Evolutionary conservation across 2,329 filamentous ascomycete species (phyloP), one percentile per base, ranked within the genome.

Genomic region (Calonectria henricotiae): DNA sequence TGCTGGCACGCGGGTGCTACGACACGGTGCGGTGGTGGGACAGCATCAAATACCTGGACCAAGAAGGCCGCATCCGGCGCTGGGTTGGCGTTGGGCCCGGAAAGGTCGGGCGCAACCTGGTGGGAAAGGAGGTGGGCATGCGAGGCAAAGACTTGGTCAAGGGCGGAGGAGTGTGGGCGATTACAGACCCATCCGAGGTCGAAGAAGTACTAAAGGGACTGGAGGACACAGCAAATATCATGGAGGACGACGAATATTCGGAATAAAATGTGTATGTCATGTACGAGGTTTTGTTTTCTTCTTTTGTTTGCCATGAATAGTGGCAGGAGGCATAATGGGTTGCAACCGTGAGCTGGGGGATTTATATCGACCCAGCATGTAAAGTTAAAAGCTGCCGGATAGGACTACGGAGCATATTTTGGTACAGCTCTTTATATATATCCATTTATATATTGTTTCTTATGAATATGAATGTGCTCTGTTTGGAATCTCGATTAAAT

Each of bases 1-100:
- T 97, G 54, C 85, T 98, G 61, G 92, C 95, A 1, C 85, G 94
- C 60, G 93, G 95, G 78, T 95, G 93, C 71, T 90, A 96, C n/a
- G 94, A 98, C 84, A 98, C 95, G 35, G 94, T 98, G 47, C 88
- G 90, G 69, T 98, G 96, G 96, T 98, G 95, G 91, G 94, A 97
- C 75, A 96, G 94, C 77, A 95, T 98, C 77, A 91, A 90, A 74
- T 98, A 97, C 79, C 85, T 98, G 61, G 94, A 98, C 80, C 91
- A 96, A 80, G 91, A 96, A 77, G 89, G 92, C 78, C 92, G 92
- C 72, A 93, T 98, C 20, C 88, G 91, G 76, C 87, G 95, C 67
- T 98, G 96, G 93, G 89, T 98, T 61, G 96, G 96, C 49, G 94
- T 98, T 72, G 96, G 96, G 0, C 96, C 96, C 0, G 96, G 96